Base-by-base conservation (phyloP, 768 basidiomycete species). In the Boletus patriciae region DNA sequence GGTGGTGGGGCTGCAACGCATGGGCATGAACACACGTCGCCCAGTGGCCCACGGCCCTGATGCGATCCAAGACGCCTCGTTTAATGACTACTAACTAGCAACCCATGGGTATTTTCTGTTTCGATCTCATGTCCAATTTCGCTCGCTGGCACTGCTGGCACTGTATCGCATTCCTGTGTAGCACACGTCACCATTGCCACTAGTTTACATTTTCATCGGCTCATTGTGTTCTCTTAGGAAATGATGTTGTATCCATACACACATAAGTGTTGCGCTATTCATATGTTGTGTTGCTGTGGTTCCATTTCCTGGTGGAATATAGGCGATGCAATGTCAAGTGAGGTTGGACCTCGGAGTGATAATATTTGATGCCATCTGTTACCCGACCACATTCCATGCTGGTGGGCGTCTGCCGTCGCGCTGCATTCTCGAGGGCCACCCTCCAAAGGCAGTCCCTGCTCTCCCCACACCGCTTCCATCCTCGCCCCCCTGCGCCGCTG, bases 1-100 rank as follows among this genome's bases (percentile, higher is more conserved):
- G 81, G 49, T 91, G 87, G 87, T 90, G 86, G 85, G 73, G 77
- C 43, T 80, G 76, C 61, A 76, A 77, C 1, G 65, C 66, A 37
- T 80, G 79, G 76, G 78, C 73, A 55, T 81, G 52, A 70, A 44
- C 45, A 29, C 44, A 36, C 6, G 38, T 23, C 25, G 36, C 50
- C 16, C 50, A 31, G 27, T 19, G n/a, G 21, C 37, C n/a, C 33
- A 37, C 33, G 25, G 18, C 21, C 38, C 31, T n/a, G 43, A 23
- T 44, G 27, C 21, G 38, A 13, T 21, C 33, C 33, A 31, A 31
- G 19, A 18, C 49, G 27, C 18, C n/a, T 7, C 27, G 38, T 43
- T 10, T 16, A 9, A 60, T 27, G 50, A 47, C 49, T 21, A 31
- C n/a, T n/a, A n/a, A n/a, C n/a, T n/a, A n/a, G 23, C 48, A 18